Percentiles rank a stretch among this genome's conserved stretches.
phyloP scores from a whole-genome alignment of 108 stramenopile species.

The Stephanodiscus triporus region DNA sequence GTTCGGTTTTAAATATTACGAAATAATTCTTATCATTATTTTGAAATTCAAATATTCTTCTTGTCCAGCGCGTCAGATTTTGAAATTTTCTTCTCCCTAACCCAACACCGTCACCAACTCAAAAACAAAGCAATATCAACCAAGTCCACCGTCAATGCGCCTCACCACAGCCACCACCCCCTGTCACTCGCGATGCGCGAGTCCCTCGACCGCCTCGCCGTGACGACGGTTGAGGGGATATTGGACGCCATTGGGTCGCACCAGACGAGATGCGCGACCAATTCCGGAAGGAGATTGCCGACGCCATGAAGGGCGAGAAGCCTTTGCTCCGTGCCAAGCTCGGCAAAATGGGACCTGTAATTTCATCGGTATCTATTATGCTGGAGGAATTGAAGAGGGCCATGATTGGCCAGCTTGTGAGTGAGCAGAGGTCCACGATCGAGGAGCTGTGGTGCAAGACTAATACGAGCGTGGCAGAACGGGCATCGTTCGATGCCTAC shows the following conservation, averaged over 20 bases:
- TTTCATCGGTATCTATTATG: conserved; percentile 89
- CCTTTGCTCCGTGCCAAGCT: conserved; percentile 62
- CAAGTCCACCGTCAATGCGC: neutral
- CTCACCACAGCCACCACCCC: no score
- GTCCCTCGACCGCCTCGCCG: conserved; percentile 43
- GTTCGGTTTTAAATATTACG: no score
- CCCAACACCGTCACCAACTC: no score
- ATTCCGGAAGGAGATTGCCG: conserved; percentile 76
- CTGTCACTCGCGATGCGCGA: conserved; percentile 30
- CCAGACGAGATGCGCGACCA: conserved; percentile 85
- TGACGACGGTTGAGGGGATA: conserved; percentile 72
- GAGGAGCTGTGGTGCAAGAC: conserved; percentile 87
- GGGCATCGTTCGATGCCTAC: conserved; percentile 63
- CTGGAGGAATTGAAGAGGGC: conserved; percentile 73
- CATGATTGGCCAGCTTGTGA: conserved; percentile 87
- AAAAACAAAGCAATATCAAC: no score
- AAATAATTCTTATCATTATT: neutral
- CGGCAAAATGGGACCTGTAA: conserved; percentile 85
- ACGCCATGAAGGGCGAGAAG: conserved; percentile 78
- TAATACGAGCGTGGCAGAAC: conserved; percentile 56
- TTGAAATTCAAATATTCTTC: no score
- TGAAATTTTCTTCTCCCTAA: no score
- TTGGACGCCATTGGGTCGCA: conserved; percentile 83
- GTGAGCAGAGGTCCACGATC: conserved; percentile 78
- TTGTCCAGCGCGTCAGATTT: no score